Base-by-base conservation (phyloP, 495 filamentous ascomycete genomes). In the Parathielavia hyrcaniae region DNA sequence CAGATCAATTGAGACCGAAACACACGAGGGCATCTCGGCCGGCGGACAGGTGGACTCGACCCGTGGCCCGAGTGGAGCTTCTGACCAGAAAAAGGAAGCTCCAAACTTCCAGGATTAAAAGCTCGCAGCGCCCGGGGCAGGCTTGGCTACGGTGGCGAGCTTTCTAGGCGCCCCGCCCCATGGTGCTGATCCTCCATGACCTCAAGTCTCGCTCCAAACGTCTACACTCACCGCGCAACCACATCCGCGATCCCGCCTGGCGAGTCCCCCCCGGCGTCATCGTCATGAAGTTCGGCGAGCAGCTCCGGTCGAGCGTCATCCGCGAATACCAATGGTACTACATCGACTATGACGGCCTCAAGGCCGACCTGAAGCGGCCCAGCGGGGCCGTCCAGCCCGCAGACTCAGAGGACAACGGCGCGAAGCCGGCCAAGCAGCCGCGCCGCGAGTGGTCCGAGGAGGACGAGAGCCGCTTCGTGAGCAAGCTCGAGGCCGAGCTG, bases 281-380 rank as follows among this genome's bases (percentile, higher is more conserved):
- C 73, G 71, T 68, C 70, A 77, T 74, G 76, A 97, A 95, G 78
- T 99, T 99, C 81, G 93, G 93, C 68, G 87, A 95, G 70, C 90
- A 97, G 77, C 83, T 99, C 60, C 87, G 87, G 41, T 90, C 88
- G 57, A 96, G 91, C 61, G 82, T 95, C 66, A 90, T 97, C 73
- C 87, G 86, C 76, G 93, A 97, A 71, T 98, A 91, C 76, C 84
- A 88, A 71, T 95, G 89, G 81, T 87, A 95, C 78, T 99, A 97
- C 76, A 97, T 99, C 73, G 85, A 86, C 71, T 99, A 99, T 73
- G 90, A 97, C 63, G 88, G 86, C 58, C 82, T 99, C 47, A 99
- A 99, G 74, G 77, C 77, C 62, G 84, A 88, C 61, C 84, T 99
- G 58, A 95, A 92, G 70, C 85, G 79, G 35, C 79, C 83, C 35